Percentiles rank a stretch among this genome's conserved stretches.
These are phyloP conservation scores for Neospora caninum DNA, from an alignment of 169 alveolate species.

Conservation along the genomic window DNA sequence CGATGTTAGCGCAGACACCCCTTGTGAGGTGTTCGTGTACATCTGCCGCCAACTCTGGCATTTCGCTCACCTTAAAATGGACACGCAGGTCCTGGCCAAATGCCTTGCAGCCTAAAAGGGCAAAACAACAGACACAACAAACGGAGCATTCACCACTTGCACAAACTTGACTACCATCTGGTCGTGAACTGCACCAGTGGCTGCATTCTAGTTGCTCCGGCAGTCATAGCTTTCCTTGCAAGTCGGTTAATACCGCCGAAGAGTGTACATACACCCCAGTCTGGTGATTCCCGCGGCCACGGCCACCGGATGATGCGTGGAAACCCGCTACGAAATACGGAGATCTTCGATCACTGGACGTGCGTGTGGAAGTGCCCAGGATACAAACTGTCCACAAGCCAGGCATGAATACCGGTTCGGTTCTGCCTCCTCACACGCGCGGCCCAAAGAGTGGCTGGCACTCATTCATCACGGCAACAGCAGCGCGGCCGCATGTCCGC, in stretches of 20 bases:
- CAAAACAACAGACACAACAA: background rate
- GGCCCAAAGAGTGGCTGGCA: background rate
- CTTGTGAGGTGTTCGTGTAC: no score
- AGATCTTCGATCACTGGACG: no score
- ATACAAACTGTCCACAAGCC: no score
- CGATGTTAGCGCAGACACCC: no score
- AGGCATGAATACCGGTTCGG: no score
- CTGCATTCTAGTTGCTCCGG: background rate
- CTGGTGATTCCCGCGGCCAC: background rate
- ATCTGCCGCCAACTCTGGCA: background rate
- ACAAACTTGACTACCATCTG: background rate
- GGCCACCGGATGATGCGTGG: no score
- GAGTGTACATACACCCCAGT: constrained; percentile 10
- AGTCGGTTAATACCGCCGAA: background rate
- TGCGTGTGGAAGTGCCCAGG: no score
- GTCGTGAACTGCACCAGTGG: background rate
- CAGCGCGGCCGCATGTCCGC: background rate
- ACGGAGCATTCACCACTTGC: background rate
- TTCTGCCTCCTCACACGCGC: no score
- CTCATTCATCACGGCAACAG: background rate
- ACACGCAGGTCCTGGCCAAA: constrained; percentile 63
- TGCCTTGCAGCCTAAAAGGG: constrained; percentile 50
- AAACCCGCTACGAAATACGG: no score
- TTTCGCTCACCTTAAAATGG: constrained; percentile 48
- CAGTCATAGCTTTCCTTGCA: background rate